These are phyloP conservation scores for Pythium phragmiticola DNA, from an alignment of 352 stramenopile genomes.

Conservation along the genomic window DNA sequence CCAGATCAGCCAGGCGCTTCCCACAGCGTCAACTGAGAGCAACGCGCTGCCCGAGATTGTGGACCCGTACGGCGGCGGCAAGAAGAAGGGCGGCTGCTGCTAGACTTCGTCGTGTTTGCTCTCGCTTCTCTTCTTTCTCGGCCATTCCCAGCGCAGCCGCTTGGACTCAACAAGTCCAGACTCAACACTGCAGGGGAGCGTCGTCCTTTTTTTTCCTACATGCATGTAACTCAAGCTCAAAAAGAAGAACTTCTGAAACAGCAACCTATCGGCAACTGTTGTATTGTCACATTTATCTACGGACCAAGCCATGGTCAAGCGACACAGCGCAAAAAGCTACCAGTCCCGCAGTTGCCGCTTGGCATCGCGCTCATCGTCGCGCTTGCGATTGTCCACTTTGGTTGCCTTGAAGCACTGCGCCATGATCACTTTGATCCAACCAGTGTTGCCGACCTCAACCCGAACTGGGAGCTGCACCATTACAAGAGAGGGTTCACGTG, in stretches of 20 bases:
- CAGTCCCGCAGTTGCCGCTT: slow-evolving; percentile 78
- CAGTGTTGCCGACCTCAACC: slow-evolving; percentile 70
- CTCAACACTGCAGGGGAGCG: neutral
- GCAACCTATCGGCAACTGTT: neutral
- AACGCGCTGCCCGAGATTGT: slow-evolving; percentile 85
- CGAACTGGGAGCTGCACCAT: slow-evolving; percentile 60
- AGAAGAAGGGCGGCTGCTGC: slow-evolving; percentile 83
- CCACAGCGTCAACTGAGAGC: slow-evolving; percentile 66
- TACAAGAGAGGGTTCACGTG: neutral
- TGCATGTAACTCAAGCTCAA: neutral
- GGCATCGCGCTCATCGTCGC: slow-evolving; percentile 70
- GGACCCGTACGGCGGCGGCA: slow-evolving; percentile 78
- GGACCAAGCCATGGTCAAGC: neutral
- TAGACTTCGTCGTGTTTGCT: slow-evolving; percentile 36
- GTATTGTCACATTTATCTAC: neutral
- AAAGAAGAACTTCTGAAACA: neutral
- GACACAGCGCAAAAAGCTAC: slow-evolving; percentile 18
- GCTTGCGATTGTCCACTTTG: slow-evolving; percentile 71
- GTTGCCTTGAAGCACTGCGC: slow-evolving; percentile 65
- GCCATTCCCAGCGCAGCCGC: neutral
- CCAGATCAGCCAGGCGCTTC: slow-evolving; percentile 83
- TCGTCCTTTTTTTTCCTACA: slow-evolving; percentile 6
- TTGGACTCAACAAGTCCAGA: neutral
- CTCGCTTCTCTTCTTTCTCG: slow-evolving; percentile 9
- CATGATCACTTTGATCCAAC: slow-evolving; percentile 86